A percentile compares a stretch with the other conserved stretches of the same genome.
Conservation (phyloP, 345 rosid genomes). For the Garcia nutans region DNA sequence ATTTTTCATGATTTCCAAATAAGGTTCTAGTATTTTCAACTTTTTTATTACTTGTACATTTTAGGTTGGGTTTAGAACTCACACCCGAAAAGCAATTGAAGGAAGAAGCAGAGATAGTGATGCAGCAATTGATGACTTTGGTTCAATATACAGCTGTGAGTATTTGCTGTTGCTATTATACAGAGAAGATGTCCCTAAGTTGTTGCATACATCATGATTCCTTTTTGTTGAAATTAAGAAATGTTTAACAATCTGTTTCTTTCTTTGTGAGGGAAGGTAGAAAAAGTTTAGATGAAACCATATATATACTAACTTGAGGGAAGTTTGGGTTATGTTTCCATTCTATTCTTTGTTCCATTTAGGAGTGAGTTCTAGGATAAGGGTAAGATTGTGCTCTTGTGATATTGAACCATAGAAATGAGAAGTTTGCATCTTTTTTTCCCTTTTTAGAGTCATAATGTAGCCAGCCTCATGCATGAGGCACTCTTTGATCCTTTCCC, state of each 20-base stretch:
- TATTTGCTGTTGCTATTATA: conserved; percentile 8
- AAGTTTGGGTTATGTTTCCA: background rate
- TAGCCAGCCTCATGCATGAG: background rate
- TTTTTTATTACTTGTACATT: conserved; percentile 18
- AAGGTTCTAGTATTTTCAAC: conserved; percentile 19
- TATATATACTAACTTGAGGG: background rate
- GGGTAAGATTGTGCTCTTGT: background rate
- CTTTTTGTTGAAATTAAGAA: background rate
- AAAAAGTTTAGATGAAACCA: conserved; percentile 5
- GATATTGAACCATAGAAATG: background rate
- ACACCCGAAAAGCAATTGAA: conserved; percentile 57
- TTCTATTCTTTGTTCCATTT: background rate
- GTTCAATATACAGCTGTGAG: conserved; percentile 93
- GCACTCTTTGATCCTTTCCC: background rate
- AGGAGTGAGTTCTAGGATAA: background rate
- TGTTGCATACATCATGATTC: background rate
- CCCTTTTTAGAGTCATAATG: background rate
- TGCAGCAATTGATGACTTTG: conserved; percentile 63
- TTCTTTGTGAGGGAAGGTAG: background rate
- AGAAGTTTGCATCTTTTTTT: background rate
- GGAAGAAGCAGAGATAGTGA: conserved; percentile 68
- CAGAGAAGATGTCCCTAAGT: background rate
- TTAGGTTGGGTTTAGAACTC: conserved; percentile 34
- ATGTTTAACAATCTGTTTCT: background rate
- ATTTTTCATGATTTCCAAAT: background rate